Evolutionary conservation across 352 stramenopile genomes (phyloP), one percentile per base, ranked within the genome.

Genomic region (Pythium periplocum): DNA sequence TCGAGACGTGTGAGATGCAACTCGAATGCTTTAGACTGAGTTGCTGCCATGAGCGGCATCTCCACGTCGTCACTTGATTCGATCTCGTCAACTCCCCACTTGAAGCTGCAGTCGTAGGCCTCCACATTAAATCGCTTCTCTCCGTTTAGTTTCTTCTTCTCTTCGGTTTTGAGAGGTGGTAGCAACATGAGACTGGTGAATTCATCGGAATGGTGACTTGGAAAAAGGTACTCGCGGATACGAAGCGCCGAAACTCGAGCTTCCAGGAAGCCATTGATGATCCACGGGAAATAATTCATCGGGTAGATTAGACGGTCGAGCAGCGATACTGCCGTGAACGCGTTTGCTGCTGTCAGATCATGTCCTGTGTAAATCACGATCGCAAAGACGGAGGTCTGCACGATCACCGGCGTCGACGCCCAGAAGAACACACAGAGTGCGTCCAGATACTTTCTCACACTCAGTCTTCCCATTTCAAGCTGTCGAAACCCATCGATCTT

Each of bases 281-380:
- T 93, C 86, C 87, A 96, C 17, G 87, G 87, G 31, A 96, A 94
- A 41, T 92, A 92, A 45, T 96, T 96, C 77, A 97, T 96, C 1
- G 88, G 88, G 51, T 90, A 95, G 31, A 97, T 89, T 4, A 97
- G 71, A 5, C 85, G 83, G 45, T 96, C 82, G 0, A 97, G 68
- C 41, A 96, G 56, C n/a, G 88, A 73, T 31, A 97, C 82, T 0
- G 86, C 79, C 6, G 85, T 92, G 59, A 93, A 92, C 9, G 84
- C 84, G 45, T 90, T 86, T 12, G 84, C 82, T 6, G 84, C 84
- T 2, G 79, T 88, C 44, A 94, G 68, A 38, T 86, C 75, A 55
- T 86, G 70, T 17, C 75, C 79, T 35, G 69, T 71, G 55, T 83
- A 86, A 12, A 95, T 70, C 5, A 94, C 69, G 9, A 77, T 78